These are phyloP conservation scores for Sporothrix globosa DNA, from an alignment of 2,329 filamentous ascomycete genomes.

Conservation along the genomic window DNA sequence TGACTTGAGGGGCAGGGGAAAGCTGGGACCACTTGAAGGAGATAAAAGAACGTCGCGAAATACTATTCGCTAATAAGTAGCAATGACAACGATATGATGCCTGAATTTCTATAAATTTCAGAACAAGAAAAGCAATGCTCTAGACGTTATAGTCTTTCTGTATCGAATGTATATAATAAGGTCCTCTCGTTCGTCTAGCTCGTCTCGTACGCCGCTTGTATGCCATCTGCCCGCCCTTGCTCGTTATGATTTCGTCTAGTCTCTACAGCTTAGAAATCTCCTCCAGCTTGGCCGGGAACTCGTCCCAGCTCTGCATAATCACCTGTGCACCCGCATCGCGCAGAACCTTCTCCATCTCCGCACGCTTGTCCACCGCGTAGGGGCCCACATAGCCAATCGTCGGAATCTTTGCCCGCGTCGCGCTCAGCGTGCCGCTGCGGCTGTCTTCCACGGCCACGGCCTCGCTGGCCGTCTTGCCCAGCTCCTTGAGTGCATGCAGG, in stretches of 20 bases:
- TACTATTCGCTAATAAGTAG: conserved; percentile 2
- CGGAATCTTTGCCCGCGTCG: conserved; percentile 74
- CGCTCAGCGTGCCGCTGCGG: conserved; percentile 78
- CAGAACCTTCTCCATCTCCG: conserved; percentile 67
- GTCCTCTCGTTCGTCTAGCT: background rate
- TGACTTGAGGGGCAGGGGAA: conserved; percentile 39
- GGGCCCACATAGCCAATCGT: conserved; percentile 85
- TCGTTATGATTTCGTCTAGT: background rate
- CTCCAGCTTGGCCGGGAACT: conserved; percentile 55
- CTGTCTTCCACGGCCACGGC: conserved; percentile 85
- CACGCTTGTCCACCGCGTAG: conserved; percentile 64
- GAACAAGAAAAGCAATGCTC: background rate
- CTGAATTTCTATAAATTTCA: background rate
- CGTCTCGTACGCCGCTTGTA: too few species aligned
- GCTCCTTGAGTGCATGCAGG: conserved; percentile 71
- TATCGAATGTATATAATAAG: background rate
- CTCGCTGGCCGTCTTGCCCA: conserved; percentile 72
- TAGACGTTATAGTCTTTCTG: background rate
- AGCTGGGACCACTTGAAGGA: background rate
- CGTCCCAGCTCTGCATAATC: conserved; percentile 64
- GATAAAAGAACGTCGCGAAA: background rate
- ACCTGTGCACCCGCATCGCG: conserved; percentile 63
- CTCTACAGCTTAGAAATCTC: conserved; percentile 51
- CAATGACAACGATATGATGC: conserved; percentile 1
- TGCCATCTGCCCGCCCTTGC: background rate